Base-by-base conservation (phyloP, 1,139 yeast genomes). In the Scheffersomyces parashehatae region DNA sequence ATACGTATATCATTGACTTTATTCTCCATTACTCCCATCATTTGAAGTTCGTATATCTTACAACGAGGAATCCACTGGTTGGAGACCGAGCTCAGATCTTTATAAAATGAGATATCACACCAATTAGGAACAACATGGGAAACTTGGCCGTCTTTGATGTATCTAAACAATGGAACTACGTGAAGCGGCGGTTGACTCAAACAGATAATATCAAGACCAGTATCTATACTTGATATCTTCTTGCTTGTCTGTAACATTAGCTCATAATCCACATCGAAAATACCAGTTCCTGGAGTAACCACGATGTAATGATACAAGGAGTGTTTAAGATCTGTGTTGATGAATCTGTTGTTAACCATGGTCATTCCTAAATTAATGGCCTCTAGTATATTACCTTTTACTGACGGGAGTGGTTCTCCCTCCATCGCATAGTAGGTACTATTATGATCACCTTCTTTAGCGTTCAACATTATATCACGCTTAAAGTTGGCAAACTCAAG, bases 21-120 rank as follows among this genome's bases (percentile, higher is more conserved):
- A 54, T 87, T 88, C 54, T 91, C 98, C 85, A 91, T 89, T 5
- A 91, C 81, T 0, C 98, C 99, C 96, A 91, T 91, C 98, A 93
- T 95, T 62, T 93, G 99, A 16, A 95, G 68, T 55, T 91, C 98
- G 61, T 93, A 91, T 39, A 95, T 90, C 58, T 89, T 90, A 63
- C 97, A 90, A 30, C 95, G 73, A 1, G 99, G 97, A 26, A 85
- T 79, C 97, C 98, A 93, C 53, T 85, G 88, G 35, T 74, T 73
- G 13, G 73, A 65, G 14, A 62, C 69, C 14, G 68, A 67, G n/a
- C 72, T 60, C 10, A 55, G 53, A 30, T 83, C 88, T 43, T 79
- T 81, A 85, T 95, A 93, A 57, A 86, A 93, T 0, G 96, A 88
- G 11, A 91, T 85, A 59, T 93, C 97, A 54, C 95, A 79, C 98